phyloP scores from a whole-genome alignment of 2,329 filamentous ascomycete genomes.

The Nigrospora sphaerica region DNA sequence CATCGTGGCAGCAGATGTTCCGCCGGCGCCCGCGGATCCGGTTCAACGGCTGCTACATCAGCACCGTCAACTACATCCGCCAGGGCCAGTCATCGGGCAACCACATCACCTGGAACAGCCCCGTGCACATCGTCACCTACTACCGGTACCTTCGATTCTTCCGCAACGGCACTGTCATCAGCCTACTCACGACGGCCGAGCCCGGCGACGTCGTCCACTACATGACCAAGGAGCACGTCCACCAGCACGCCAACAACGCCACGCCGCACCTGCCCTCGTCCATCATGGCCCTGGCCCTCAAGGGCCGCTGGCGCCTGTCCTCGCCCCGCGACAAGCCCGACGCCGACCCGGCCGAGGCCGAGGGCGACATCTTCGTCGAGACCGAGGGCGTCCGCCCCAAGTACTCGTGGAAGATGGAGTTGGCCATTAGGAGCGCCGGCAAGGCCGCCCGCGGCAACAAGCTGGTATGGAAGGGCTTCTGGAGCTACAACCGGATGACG shows the following conservation, averaged over 20 bases:
- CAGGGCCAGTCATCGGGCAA: slow-evolving; percentile 67
- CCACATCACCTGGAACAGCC: slow-evolving; percentile 68
- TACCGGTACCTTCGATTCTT: slow-evolving; percentile 96
- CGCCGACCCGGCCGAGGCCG: slow-evolving; percentile 31
- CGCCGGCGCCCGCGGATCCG: slow-evolving; percentile 76
- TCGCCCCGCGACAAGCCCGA: slow-evolving; percentile 20
- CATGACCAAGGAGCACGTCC: slow-evolving; percentile 64
- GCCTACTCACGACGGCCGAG: slow-evolving; percentile 72
- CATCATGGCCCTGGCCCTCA: slow-evolving; percentile 63
- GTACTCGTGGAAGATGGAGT: slow-evolving; percentile 79
- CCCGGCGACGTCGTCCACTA: slow-evolving; percentile 84
- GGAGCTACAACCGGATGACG: slow-evolving; percentile 82
- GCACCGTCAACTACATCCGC: slow-evolving; percentile 90
- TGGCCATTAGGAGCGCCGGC: slow-evolving; percentile 60
- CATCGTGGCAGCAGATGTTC: slow-evolving; percentile 65
- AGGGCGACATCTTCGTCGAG: slow-evolving; percentile 72
- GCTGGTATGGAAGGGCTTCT: slow-evolving; percentile 80
- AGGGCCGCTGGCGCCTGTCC: slow-evolving; percentile 44
- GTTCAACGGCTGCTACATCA: slow-evolving; percentile 95
- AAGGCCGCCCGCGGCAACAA: slow-evolving; percentile 73
- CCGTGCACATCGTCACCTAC: slow-evolving; percentile 94
- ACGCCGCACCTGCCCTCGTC: slow-evolving; percentile 34
- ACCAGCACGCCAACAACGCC: slow-evolving; percentile 28
- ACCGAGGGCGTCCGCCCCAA: slow-evolving; percentile 73
- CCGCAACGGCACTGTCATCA: slow-evolving; percentile 78